Evolutionary conservation across 2,329 filamentous ascomycete species (phyloP).

Genomic region (Cordyceps pruinosa): DNA sequence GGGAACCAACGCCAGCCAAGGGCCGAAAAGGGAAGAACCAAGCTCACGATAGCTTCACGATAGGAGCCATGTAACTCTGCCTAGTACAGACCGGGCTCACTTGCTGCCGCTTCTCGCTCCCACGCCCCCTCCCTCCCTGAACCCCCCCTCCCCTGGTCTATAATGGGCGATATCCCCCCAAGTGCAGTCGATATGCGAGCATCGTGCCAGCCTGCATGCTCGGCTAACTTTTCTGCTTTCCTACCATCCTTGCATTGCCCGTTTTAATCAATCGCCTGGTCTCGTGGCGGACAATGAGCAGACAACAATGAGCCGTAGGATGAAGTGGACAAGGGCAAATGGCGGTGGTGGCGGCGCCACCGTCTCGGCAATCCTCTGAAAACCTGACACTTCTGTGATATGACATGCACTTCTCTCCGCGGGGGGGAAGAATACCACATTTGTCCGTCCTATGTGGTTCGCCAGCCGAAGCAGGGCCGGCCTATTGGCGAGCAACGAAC

Average conservation of each 20-base stretch:
- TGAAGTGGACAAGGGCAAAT: no score
- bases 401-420: neutral
- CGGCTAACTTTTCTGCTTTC: neutral
- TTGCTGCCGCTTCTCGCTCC: neutral
- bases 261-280: neutral
- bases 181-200: neutral
- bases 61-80: neutral
- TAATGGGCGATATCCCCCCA: neutral
- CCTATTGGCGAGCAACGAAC: neutral
- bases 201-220: neutral
- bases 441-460: neutral
- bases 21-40: neutral
- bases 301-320: no score
- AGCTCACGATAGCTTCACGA: neutral
- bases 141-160: neutral
- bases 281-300: neutral
- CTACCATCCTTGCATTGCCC: neutral
- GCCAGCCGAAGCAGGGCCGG: no score
- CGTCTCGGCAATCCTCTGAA: neutral
- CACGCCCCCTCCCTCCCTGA: no score
- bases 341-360: slow-evolving; percentile 2
- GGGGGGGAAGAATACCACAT: neutral
- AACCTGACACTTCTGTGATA: neutral
- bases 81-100: no score
- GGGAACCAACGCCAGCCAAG: neutral